Evolutionary conservation across 768 basidiomycete genomes (phyloP), one percentile per base, ranked within the genome.

Genomic region (Mycena vulgaris): DNA sequence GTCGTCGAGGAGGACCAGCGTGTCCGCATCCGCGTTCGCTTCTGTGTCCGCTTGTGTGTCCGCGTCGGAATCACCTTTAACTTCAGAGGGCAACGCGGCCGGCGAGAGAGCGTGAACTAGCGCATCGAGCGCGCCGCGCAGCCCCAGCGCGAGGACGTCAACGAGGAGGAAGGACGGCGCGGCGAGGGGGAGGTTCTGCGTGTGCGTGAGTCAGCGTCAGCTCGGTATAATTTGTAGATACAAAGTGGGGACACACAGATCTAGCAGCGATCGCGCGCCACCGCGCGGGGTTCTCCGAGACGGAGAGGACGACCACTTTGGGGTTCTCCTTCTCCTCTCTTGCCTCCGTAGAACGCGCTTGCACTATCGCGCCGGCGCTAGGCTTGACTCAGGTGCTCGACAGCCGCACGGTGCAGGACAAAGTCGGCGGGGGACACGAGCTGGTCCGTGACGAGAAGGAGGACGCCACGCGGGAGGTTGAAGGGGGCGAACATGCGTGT

Each of bases 361-460:
- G n/a, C n/a, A n/a, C n/a, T n/a, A n/a, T n/a, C n/a, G n/a, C n/a
- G n/a, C n/a, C n/a, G n/a, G n/a, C n/a, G n/a, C n/a, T n/a, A n/a
- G 8, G 21, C 77, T 92, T 93, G 47, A n/a, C n/a, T n/a, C n/a
- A 92, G 79, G 65, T 90, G 87, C 3, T 83, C 73, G 25, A 82
- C 77, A 5, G 94, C 71, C 49, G 83, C 79, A 13, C 84, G 84
- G 69, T 93, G 89, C 1, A 95, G 83, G 13, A 94, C 73, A 73
- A 95, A 95, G 68, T 94, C 92, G 14, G 89, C 92, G 2, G 94
- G 90, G 0, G 94, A 88, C 0, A 85, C 81, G 0, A 95, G 82
- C 58, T 93, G 86, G 74, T 95, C 94, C 8, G 93, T 92, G 8
- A 95, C 83, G 0, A 95, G 80, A 14, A 93, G 74, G 19, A 90